These are phyloP conservation scores for Venturia oleaginea DNA, from an alignment of 2,329 filamentous ascomycete species.

Conservation along the genomic window DNA sequence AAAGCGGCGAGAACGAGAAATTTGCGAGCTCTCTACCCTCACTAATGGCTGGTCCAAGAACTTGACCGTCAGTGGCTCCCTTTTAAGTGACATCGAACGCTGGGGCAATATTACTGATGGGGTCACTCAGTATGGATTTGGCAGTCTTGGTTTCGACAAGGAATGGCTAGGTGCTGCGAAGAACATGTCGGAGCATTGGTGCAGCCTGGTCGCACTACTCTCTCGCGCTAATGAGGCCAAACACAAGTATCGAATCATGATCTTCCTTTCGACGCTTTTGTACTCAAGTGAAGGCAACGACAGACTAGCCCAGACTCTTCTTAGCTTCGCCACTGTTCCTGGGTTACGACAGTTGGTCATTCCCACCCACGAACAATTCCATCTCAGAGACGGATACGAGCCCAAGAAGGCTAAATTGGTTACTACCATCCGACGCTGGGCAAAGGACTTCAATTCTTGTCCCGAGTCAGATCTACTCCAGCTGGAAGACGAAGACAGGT, in stretches of 20 bases:
- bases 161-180: background rate
- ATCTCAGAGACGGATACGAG: background rate
- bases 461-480: background rate
- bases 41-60: no score
- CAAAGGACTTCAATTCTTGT: background rate
- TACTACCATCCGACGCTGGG: background rate
- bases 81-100: background rate
- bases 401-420: background rate
- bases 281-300: background rate
- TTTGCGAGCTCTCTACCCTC: background rate
- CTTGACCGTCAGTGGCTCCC: no score
- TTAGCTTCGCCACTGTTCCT: background rate
- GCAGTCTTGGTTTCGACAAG: background rate
- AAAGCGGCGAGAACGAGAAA: background rate
- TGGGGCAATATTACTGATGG: background rate
- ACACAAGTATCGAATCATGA: background rate
- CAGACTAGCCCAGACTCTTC: background rate
- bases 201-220: background rate
- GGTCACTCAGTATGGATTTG: background rate
- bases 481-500: background rate
- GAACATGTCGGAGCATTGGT: constrained; percentile 23
- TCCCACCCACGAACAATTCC: no score
- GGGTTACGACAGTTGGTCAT: background rate
- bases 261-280: background rate
- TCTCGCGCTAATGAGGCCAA: background rate